phyloP scores from a whole-genome alignment of 768 basidiomycete species.

The Collybia sordida region DNA sequence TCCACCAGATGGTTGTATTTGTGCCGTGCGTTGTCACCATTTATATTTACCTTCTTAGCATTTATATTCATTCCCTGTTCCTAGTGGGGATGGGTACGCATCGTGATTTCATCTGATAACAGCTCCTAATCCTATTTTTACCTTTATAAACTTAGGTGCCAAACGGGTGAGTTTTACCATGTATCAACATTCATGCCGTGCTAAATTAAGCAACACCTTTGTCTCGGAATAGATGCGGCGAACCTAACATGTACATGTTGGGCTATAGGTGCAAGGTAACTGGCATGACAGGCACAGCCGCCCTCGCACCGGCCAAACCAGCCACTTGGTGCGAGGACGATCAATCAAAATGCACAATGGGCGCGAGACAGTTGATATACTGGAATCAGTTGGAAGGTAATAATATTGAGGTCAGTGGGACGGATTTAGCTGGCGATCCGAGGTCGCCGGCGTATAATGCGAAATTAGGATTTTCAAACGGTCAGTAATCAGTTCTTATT shows the following conservation, averaged over 20 bases:
- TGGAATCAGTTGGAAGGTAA: conserved; percentile 51
- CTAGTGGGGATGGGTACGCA: conserved; percentile 53
- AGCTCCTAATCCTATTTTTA: conserved; percentile 2
- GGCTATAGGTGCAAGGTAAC: conserved; percentile 49
- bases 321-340: conserved; percentile 54
- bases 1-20: conserved; percentile 49
- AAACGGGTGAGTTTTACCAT: conserved; percentile 30
- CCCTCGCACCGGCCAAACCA: conserved; percentile 40
- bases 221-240: conserved; percentile 37
- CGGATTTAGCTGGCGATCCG: conserved; percentile 32
- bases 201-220: neutral
- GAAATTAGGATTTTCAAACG: conserved; percentile 47
- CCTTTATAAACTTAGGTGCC: conserved; percentile 25
- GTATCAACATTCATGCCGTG: neutral
- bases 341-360: conserved; percentile 36
- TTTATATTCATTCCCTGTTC: neutral
- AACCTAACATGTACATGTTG: conserved; percentile 52
- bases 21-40: conserved; percentile 36
- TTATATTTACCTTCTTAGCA: neutral
- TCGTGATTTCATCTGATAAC: too few relatives aligned
- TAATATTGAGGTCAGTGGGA: conserved; percentile 44
- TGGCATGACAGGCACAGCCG: conserved; percentile 33
- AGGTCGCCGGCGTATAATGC: conserved; percentile 50
- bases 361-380: conserved; percentile 54
- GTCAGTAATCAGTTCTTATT: conserved; percentile 25